Evolutionary conservation across 805 yeast species (phyloP).

Genomic region (Lipomyces yamanashiensis): DNA sequence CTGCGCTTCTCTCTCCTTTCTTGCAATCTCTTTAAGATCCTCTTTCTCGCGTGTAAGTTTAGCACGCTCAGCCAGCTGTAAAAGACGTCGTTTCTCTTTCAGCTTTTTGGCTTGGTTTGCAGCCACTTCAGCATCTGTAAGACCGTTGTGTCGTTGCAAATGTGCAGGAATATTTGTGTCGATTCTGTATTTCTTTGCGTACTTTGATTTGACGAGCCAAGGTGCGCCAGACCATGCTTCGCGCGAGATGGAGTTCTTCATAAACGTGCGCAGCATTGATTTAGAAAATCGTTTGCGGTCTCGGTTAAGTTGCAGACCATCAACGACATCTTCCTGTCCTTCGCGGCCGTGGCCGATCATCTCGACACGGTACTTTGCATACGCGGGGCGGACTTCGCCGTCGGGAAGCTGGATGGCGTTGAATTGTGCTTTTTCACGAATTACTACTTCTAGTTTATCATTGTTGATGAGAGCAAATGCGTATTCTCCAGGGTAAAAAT

Average conservation of each 20-base stretch:
- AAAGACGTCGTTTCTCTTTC: constrained; percentile 19
- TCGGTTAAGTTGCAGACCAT: constrained; percentile 72
- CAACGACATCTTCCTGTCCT: constrained; percentile 66
- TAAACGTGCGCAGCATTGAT: constrained; percentile 84
- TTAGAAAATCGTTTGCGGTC: constrained; percentile 89
- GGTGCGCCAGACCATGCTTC: constrained; percentile 90
- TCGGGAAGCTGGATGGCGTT: constrained; percentile 42
- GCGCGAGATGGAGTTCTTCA: constrained; percentile 76
- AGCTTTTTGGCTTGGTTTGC: constrained; percentile 26
- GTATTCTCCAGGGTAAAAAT: constrained; percentile 89
- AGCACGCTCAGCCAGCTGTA: constrained; percentile 21
- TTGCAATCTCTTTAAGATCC: constrained; percentile 15
- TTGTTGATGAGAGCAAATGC: constrained; percentile 58
- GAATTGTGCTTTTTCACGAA: constrained; percentile 85
- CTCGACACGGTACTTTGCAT: constrained; percentile 72
- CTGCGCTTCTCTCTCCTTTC: constrained; percentile 20
- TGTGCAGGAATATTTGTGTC: constrained; percentile 43
- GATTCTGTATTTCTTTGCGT: constrained; percentile 70
- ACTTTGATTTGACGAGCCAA: constrained; percentile 86
- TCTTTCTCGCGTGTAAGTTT: constrained; percentile 2
- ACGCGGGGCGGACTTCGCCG: constrained; percentile 54
- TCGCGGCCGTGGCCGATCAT: constrained; percentile 46
- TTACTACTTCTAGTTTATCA: constrained; percentile 59
- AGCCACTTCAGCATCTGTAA: constrained; percentile 28
- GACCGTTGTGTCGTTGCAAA: constrained; percentile 33